Evolutionary conservation across 23 red algal genomes (phyloP).

Genomic region (Chondrus crispus): DNA sequence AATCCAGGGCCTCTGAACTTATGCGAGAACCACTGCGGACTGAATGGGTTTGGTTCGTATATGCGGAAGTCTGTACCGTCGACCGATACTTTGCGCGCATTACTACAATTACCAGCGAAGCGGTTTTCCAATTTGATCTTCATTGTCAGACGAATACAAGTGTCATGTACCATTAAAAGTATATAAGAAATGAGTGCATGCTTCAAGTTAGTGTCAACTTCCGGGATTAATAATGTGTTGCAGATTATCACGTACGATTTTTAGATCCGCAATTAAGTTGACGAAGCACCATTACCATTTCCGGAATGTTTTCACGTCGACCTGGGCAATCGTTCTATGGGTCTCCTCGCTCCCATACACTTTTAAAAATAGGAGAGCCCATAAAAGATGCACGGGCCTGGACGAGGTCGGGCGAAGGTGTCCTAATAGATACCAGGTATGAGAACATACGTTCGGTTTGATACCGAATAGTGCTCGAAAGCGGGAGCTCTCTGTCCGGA

Average conservation of each 20-base stretch:
- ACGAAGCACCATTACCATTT: neutral
- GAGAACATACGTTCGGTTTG: neutral
- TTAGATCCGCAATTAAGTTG: neutral
- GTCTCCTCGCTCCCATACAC: neutral
- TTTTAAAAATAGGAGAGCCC: neutral
- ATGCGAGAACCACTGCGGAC: neutral
- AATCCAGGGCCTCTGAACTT: neutral
- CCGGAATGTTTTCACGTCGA: neutral
- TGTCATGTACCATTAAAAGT: neutral
- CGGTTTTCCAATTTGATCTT: too few relatives aligned
- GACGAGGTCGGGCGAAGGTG: too few relatives aligned
- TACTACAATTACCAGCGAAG: too few relatives aligned
- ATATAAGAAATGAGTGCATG: neutral
- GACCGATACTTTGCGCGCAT: neutral
- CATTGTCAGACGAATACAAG: too few relatives aligned
- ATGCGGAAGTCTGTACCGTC: conserved; percentile 7
- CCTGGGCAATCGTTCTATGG: neutral
- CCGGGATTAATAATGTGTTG: too few relatives aligned
- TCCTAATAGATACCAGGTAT: too few relatives aligned
- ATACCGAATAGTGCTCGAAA: neutral
- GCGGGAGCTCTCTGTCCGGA: too few relatives aligned
- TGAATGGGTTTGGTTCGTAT: neutral
- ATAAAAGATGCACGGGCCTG: neutral
- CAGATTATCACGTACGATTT: neutral
- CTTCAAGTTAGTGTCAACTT: too few relatives aligned